These are phyloP conservation scores for Tranzscheliella williamsii DNA, from an alignment of 1,284 basidiomycete species.

Conservation along the genomic window DNA sequence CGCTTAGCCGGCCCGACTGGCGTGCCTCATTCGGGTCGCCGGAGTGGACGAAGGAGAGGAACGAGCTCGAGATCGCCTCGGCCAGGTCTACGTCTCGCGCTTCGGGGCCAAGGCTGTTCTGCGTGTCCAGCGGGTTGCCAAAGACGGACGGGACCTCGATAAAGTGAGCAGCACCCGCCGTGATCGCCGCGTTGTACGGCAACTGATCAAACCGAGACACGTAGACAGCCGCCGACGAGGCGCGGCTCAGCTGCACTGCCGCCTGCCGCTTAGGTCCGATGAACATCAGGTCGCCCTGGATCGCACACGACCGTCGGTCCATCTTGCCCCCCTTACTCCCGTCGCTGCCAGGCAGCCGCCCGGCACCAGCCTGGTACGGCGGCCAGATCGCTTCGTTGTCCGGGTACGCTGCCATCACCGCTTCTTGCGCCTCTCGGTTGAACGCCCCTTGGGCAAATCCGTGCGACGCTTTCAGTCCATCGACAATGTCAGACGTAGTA, in stretches of 20 bases:
- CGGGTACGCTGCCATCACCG: slow-evolving; percentile 9
- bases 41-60: slow-evolving; percentile 43
- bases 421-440: not conserved
- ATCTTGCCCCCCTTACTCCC: slow-evolving; percentile 7
- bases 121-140: slow-evolving; percentile 33
- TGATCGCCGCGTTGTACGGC: slow-evolving; percentile 27
- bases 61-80: slow-evolving; percentile 41
- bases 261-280: slow-evolving; percentile 13
- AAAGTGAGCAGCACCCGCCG: slow-evolving; percentile 26
- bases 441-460: slow-evolving; percentile 7
- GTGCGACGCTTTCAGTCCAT: slow-evolving; percentile 2
- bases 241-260: not conserved
- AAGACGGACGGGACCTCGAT: slow-evolving; percentile 46
- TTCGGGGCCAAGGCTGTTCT: slow-evolving; percentile 38
- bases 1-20: slow-evolving; percentile 1
- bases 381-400: slow-evolving; percentile 29
- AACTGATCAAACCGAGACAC: slow-evolving; percentile 43
- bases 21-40: slow-evolving; percentile 37
- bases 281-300: slow-evolving; percentile 23
- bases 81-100: slow-evolving; percentile 32
- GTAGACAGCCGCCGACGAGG: slow-evolving; percentile 19
- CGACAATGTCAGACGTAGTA: slow-evolving; percentile 11
- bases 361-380: slow-evolving; percentile 23
- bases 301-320: slow-evolving; percentile 17
- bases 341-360: slow-evolving; percentile 3